Evolutionary conservation across 768 basidiomycete genomes (phyloP).

Genomic region (Termitomyces sp.): DNA sequence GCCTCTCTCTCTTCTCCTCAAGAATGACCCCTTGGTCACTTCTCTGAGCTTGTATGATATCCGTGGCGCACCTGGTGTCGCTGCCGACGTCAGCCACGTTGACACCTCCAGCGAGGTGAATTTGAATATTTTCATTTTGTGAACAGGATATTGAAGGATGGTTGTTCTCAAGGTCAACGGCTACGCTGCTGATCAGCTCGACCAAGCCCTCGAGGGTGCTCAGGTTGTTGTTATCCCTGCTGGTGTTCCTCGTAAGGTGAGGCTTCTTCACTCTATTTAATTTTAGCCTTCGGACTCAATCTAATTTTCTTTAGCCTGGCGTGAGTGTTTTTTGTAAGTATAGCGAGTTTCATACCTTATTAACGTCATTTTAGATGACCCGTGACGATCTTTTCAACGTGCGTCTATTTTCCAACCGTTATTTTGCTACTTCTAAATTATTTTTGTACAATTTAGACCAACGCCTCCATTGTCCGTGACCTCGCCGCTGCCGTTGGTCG

Average conservation of each 20-base stretch:
- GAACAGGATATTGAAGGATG: slow-evolving; percentile 2
- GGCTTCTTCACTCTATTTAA: slow-evolving; percentile 16
- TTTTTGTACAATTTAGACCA: slow-evolving; percentile 54
- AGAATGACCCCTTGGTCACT: slow-evolving; percentile 86
- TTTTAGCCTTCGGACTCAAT: slow-evolving; percentile 21
- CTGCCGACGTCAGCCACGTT: slow-evolving; percentile 94
- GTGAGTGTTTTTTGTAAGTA: slow-evolving; percentile 46
- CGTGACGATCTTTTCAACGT: slow-evolving; percentile 97
- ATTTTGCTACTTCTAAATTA: neutral
- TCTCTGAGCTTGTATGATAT: slow-evolving; percentile 91
- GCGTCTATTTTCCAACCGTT: slow-evolving; percentile 24
- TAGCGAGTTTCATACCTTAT: slow-evolving; percentile 21
- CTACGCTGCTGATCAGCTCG: slow-evolving; percentile 82
- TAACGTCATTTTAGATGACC: slow-evolving; percentile 65
- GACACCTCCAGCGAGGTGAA: slow-evolving; percentile 79
- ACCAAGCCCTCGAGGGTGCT: slow-evolving; percentile 83
- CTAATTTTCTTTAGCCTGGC: slow-evolving; percentile 55
- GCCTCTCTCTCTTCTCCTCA: slow-evolving; percentile 90
- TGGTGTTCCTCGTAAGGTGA: slow-evolving; percentile 96
- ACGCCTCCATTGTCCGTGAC: slow-evolving; percentile 96
- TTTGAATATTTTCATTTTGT: slow-evolving; percentile 13
- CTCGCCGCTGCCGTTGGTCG: slow-evolving; percentile 87
- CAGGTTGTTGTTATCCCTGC: slow-evolving; percentile 97
- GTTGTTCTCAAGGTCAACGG: slow-evolving; percentile 58
- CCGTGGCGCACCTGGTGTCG: slow-evolving; percentile 94